Evolutionary conservation across 2,329 filamentous ascomycete genomes (phyloP).

Genomic region (Microdochium trichocladiopsis): DNA sequence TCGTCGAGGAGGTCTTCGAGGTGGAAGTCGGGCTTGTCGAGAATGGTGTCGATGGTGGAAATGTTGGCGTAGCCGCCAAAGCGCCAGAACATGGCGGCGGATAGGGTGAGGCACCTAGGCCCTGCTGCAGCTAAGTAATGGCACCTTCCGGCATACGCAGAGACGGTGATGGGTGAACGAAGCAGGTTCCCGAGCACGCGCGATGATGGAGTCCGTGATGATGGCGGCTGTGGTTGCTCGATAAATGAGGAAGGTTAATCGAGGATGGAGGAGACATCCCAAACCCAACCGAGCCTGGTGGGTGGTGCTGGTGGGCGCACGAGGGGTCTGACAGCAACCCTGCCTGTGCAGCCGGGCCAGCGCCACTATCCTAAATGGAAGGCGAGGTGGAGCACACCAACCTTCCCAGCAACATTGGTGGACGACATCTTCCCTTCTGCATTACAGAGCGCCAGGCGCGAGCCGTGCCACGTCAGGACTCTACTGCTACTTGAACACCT

Average conservation of each 20-base stretch:
- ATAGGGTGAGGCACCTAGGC: conserved; percentile 3
- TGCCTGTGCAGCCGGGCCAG: too few relatives aligned
- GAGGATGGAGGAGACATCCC: too few relatives aligned
- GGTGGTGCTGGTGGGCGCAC: too few relatives aligned
- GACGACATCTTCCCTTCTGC: too few relatives aligned
- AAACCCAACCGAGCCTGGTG: too few relatives aligned
- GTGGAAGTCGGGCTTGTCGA: conserved; percentile 93
- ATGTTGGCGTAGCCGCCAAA: conserved; percentile 98
- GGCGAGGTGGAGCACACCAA: neutral
- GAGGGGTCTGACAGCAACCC: too few relatives aligned
- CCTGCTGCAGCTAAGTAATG: neutral
- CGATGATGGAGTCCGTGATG: neutral
- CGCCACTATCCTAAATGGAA: neutral
- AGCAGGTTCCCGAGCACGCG: neutral
- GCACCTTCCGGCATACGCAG: neutral
- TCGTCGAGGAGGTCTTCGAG: conserved; percentile 96
- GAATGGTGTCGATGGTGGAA: conserved; percentile 91
- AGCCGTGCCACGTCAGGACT: too few relatives aligned
- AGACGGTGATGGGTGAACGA: neutral
- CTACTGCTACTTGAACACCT: too few relatives aligned
- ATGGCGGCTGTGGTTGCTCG: neutral
- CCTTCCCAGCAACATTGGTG: too few relatives aligned
- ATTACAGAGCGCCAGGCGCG: too few relatives aligned
- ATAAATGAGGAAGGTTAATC: too few relatives aligned
- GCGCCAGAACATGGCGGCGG: conserved; percentile 92